Evolutionary conservation across 2,329 filamentous ascomycete species (phyloP), one percentile per base, ranked within the genome.

Genomic region (Colletotrichum kahawae): DNA sequence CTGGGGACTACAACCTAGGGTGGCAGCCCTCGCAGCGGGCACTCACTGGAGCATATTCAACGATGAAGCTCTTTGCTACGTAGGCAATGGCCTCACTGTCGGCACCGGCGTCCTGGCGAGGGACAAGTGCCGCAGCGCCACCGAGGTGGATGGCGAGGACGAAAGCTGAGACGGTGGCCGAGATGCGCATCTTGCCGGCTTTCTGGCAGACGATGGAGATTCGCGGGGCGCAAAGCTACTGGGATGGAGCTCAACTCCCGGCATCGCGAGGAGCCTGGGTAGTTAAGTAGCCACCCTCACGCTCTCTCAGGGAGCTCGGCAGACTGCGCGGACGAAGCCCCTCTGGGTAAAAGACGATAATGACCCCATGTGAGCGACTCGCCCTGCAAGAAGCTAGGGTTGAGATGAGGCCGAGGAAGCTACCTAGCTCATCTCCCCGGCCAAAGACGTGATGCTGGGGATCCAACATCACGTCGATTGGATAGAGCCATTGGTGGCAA

Each of bases 1-100:
- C 56, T 72, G 72, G 72, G 56, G 68, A 63, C 68, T 62, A 64
- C 57, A 38, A 67, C 69, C 56, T 16, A 24, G 29, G 68, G 68
- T 68, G 62, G 68, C 62, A 71, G 62, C 62, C 68, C 31, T 63
- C 54, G 72, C 72, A 75, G 62, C 69, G 68, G 68, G 65, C 54
- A 75, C 76, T 70, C 24, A 79, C 77, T 24, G 77, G 74, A 31
- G 75, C 77, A 54, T 78, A 78, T 76, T 79, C 78, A 16, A 78
- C 66, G 27, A 79, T 79, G 67, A 77, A 79, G 69, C 78, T 78
- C 33, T 76, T 77, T 54, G 78, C 65, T 24, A 79, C 38, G 12
- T 70, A 70, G 5, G 29, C 34, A 10, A 31, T 21, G 1, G 57
- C 29, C 33, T 75, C 63, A 12, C 9, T 63, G 33, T 54, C 36